Conservation (phyloP, 2,329 filamentous ascomycete species). For the Dothideomycetes sp. region DNA sequence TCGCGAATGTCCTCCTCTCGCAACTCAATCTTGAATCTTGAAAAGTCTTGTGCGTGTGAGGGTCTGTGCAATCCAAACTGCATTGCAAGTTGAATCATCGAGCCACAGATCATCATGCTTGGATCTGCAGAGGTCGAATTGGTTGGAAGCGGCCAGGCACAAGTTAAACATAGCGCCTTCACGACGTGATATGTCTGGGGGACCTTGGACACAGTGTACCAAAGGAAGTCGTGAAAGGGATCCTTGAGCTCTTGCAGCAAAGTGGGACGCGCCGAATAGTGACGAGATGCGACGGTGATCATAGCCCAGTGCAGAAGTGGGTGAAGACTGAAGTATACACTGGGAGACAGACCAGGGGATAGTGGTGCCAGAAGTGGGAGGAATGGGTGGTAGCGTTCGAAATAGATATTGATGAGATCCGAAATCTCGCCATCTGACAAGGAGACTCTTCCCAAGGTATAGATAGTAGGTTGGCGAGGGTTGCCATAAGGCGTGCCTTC, state of each 20-base stretch:
- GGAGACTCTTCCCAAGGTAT: conserved; percentile 41
- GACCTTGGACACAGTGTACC: conserved; percentile 66
- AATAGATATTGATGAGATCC: conserved; percentile 63
- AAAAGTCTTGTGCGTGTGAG: conserved; percentile 75
- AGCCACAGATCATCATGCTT: conserved; percentile 68
- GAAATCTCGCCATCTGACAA: conserved; percentile 31
- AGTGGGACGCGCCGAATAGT: conserved; percentile 52
- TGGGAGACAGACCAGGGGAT: conserved; percentile 25
- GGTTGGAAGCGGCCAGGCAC: conserved; percentile 74
- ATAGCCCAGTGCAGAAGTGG: conserved; percentile 80
- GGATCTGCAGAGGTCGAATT: conserved; percentile 70
- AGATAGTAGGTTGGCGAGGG: conserved; percentile 46
- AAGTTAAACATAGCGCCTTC: conserved; percentile 69
- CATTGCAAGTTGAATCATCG: conserved; percentile 81
- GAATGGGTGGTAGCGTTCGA: conserved; percentile 65
- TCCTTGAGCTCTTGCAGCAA: conserved; percentile 56
- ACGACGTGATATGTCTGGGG: conserved; percentile 71
- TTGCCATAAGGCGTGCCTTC: conserved; percentile 34
- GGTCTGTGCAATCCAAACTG: conserved; percentile 74
- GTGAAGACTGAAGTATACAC: conserved; percentile 62
- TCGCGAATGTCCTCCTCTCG: conserved; percentile 72
- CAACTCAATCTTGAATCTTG: conserved; percentile 52
- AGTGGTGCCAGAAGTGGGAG: conserved; percentile 70
- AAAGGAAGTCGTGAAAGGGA: conserved; percentile 59
- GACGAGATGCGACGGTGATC: conserved; percentile 61